Base-by-base conservation (phyloP, 129 eudicot genomes). In the Gnaphalium uliginosum region DNA sequence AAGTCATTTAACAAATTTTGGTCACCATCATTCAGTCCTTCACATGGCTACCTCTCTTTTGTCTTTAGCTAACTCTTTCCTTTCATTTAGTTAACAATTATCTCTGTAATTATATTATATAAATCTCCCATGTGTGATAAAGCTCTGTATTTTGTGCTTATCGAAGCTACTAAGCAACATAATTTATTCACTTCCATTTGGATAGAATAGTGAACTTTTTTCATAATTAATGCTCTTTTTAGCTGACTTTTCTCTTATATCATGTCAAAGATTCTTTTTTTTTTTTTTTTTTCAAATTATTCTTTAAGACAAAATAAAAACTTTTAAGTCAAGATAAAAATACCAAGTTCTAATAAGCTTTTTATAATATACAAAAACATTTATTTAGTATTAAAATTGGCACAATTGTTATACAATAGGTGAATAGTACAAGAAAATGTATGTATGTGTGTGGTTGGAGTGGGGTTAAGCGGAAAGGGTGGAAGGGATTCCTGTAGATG, bases 401-500 rank as follows among this genome's bases (percentile, higher is more conserved):
- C 39, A 35, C 39, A 35, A 35, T 35, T 6, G 8, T 35, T 35
- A 7, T 10, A 35, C 10, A 1, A 6, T 35, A n/a, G n/a, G n/a
- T n/a, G n/a, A n/a, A 27, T 27, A 27, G 30, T 29, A 1, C 3
- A 29, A n/a, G n/a, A n/a, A n/a, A 2, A 29, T 56, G 0, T 19
- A 4, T 56, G 5, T 18, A 48, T 48, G 25, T n/a, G 1, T 13
- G 61, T 56, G 61, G 13, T 56, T 56, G 26, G 61, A 63, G 54
- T 21, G 30, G 66, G 76, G 76, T 24, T 71, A 58, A 53, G 66
- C 67, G 80, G 77, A 71, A 65, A 71, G 73, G 29, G 82, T 71
- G 77, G 65, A 72, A 30, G 63, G 71, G 82, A 78, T 62, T 71
- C 82, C 29, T 78, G 63, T 14, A 32, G 39, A 53, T 50, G 77